phyloP scores from a whole-genome alignment of 331 rosid species.

The Acacia concinna region DNA sequence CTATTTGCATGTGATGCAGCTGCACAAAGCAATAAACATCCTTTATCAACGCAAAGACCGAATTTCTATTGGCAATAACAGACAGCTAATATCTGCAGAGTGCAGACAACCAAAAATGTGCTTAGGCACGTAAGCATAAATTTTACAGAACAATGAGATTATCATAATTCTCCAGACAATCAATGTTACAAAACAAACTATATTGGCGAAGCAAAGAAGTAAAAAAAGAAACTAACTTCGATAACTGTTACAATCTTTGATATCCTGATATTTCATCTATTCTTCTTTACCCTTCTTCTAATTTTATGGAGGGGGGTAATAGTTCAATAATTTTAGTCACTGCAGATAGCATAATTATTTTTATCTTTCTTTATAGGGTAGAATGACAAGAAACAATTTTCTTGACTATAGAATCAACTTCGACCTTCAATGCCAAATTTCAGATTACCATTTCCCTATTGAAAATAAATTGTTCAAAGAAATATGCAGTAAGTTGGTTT shows the following conservation, averaged over 20 bases:
- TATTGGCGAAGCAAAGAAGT: not conserved
- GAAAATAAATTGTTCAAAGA: not conserved
- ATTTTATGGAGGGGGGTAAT: not conserved
- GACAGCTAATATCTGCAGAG: not conserved
- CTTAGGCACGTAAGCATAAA: constrained; percentile 5
- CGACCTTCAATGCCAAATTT: constrained; percentile 5
- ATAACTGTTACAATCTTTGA: not conserved
- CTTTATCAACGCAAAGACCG: constrained; percentile 26
- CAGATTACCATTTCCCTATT: not conserved
- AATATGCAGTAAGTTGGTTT: constrained; percentile 28
- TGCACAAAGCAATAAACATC: constrained; percentile 45
- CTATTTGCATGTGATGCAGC: constrained; percentile 77
- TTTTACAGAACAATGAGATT: not conserved
- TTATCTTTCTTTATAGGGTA: not conserved
- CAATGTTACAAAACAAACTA: not conserved
- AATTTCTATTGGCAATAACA: constrained; percentile 7
- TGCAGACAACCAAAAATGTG: constrained; percentile 15
- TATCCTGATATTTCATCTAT: not conserved
- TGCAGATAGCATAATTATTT: not conserved
- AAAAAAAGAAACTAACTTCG: not conserved
- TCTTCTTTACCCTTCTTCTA: constrained; percentile 6
- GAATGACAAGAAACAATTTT: not conserved
- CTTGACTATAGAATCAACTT: not conserved
- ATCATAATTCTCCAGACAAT: constrained; percentile 3
- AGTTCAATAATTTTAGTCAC: constrained; percentile 11